phyloP scores from a whole-genome alignment of 768 basidiomycete genomes.

The Hortiboletus flavorubellus region DNA sequence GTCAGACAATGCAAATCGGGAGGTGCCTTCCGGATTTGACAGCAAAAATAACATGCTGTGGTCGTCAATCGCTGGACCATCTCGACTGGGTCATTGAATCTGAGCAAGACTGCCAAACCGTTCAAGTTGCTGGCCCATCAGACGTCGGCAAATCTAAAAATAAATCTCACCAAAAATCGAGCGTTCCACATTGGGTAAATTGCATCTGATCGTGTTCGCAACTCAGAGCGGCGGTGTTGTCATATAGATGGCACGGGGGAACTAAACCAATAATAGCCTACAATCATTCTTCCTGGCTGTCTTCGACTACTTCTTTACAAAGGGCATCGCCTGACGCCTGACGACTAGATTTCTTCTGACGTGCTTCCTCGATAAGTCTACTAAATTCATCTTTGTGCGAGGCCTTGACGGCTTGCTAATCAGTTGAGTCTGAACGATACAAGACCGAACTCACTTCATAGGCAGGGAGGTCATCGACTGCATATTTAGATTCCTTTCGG shows the following conservation, averaged over 20 bases:
- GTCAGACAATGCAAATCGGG: slow-evolving; percentile 13
- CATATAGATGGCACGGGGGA: not conserved
- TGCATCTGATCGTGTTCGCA: not conserved
- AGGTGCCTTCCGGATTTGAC: slow-evolving; percentile 1
- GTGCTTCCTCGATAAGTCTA: slow-evolving; percentile 34
- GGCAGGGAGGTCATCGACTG: slow-evolving; percentile 37
- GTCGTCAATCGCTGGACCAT: not conserved
- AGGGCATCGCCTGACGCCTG: not conserved
- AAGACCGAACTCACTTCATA: slow-evolving; percentile 36
- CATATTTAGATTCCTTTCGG: slow-evolving; percentile 33
- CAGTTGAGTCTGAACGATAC: not conserved
- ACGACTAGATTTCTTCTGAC: slow-evolving; percentile 32
- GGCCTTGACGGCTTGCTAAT: slow-evolving; percentile 3
- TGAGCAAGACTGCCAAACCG: not conserved
- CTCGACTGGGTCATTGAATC: not conserved
- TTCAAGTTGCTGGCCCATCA: not conserved
- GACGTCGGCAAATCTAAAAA: not conserved
- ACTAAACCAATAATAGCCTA: slow-evolving; percentile 1
- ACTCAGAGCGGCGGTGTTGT: not conserved
- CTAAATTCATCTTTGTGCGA: slow-evolving; percentile 34
- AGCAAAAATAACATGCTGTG: slow-evolving; percentile 4
- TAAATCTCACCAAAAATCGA: slow-evolving; percentile 5
- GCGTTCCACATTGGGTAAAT: not conserved
- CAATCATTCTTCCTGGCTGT: slow-evolving; percentile 34
- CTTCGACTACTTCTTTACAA: slow-evolving; percentile 30